These are phyloP conservation scores for Cryphonectria radicalis DNA, from an alignment of 2,329 filamentous ascomycete genomes.

Conservation along the genomic window DNA sequence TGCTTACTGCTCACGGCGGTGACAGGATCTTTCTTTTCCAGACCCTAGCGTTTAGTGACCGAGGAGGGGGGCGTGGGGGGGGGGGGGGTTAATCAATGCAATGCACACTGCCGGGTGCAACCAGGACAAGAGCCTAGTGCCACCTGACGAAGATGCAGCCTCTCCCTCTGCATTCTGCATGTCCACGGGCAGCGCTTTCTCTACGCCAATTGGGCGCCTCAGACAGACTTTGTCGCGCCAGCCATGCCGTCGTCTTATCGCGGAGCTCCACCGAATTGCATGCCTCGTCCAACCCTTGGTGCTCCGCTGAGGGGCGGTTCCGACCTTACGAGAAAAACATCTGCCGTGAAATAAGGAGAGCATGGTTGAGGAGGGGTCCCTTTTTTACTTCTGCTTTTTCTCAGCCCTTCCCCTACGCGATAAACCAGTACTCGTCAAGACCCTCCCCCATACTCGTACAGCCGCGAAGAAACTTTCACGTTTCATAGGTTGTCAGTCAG, in stretches of 20 bases:
- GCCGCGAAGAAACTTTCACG: neutral
- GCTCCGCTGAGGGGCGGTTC: conserved; percentile 1
- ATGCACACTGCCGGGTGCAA: conserved; percentile 3
- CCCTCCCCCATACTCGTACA: neutral
- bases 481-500: neutral
- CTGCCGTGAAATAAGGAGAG: neutral
- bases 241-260: conserved; percentile 12
- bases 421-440: neutral
- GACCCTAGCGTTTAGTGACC: neutral
- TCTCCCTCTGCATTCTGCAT: neutral
- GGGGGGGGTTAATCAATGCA: neutral
- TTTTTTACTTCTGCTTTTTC: neutral
- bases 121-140: conserved; percentile 1
- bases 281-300: neutral
- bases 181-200: conserved; percentile 11
- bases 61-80: neutral
- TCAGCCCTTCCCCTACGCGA: too few species aligned
- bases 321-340: neutral
- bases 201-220: neutral
- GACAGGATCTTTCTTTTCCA: neutral
- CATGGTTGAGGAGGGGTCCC: neutral
- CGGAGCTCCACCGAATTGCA: neutral
- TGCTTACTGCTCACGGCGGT: neutral
- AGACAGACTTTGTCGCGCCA: neutral
- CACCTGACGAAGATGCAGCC: conserved; percentile 1